A percentile compares a stretch with the other conserved stretches of the same genome.
Conservation (phyloP, 805 yeast genomes). For the Yarrowia porcina region DNA sequence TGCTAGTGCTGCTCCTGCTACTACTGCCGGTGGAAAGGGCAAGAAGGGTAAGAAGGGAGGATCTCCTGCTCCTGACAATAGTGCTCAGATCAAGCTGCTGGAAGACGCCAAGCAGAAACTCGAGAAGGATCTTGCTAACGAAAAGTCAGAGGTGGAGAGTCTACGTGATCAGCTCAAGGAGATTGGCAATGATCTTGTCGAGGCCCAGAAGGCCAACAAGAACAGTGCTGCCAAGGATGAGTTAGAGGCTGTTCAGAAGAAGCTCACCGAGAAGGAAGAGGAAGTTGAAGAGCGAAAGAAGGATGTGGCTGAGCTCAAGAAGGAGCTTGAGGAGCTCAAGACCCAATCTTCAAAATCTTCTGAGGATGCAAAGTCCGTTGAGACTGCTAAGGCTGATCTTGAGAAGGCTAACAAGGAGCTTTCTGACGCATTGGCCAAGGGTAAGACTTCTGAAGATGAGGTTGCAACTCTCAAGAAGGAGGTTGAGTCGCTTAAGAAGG, state of each 20-base stretch:
- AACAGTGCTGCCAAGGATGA: conserved; percentile 5
- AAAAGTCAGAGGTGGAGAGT: conserved; percentile 53
- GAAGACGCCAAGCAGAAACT: conserved; percentile 23
- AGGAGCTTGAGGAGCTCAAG: conserved; percentile 26
- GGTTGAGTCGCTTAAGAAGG: conserved; percentile 29
- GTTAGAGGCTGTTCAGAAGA: conserved; percentile 27
- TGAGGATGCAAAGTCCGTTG: neutral
- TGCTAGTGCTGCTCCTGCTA: conserved; percentile 15
- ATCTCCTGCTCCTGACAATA: conserved; percentile 16
- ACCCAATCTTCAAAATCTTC: neutral
- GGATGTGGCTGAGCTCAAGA: conserved; percentile 29
- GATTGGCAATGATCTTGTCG: conserved; percentile 77
- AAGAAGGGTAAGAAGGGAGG: conserved; percentile 30
- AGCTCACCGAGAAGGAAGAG: conserved; percentile 27
- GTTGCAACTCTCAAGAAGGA: conserved; percentile 30
- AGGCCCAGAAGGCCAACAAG: conserved; percentile 39
- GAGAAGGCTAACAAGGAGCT: conserved; percentile 30
- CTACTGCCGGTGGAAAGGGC: conserved; percentile 18
- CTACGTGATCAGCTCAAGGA: conserved; percentile 72
- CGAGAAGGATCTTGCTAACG: conserved; percentile 20
- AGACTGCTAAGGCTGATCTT: conserved; percentile 29
- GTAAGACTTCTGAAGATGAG: neutral
- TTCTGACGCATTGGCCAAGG: neutral
- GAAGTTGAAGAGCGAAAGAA: conserved; percentile 30
- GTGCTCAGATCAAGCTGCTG: conserved; percentile 18